phyloP scores from a whole-genome alignment of 208 protist species.

The Strigomonas culicis region DNA sequence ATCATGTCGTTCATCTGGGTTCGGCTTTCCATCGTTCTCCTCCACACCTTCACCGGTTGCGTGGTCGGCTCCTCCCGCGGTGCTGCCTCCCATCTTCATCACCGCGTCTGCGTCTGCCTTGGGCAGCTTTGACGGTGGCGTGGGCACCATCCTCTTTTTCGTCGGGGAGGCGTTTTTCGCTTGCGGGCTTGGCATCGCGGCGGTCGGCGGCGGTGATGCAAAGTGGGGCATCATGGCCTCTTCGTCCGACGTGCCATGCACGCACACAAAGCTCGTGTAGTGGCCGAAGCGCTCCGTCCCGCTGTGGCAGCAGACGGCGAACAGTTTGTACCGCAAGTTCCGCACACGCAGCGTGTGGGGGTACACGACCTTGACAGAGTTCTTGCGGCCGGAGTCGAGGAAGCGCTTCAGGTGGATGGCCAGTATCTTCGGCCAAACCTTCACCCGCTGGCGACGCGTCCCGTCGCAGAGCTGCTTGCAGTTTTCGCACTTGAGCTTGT shows the following conservation, averaged over 20 bases:
- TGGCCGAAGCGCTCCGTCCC: slow-evolving; percentile 66
- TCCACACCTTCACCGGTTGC: too few species aligned
- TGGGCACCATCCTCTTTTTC: background rate
- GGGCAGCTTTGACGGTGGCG: background rate
- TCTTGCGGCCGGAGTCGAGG: slow-evolving; percentile 53
- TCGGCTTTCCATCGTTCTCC: too few species aligned
- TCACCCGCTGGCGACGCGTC: slow-evolving; percentile 34
- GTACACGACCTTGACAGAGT: slow-evolving; percentile 44
- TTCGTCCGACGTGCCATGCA: slow-evolving; percentile 15
- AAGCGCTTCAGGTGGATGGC: slow-evolving; percentile 87
- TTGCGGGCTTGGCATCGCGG: too few species aligned
- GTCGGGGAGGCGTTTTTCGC: background rate
- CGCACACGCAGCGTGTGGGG: slow-evolving; percentile 42
- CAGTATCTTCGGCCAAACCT: slow-evolving; percentile 60
- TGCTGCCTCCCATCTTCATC: slow-evolving; percentile 5
- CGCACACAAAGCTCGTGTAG: slow-evolving; percentile 76
- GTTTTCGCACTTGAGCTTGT: slow-evolving; percentile 53
- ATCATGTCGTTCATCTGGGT: too few species aligned
- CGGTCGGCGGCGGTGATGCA: background rate
- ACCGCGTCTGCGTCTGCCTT: background rate
- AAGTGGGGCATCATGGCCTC: background rate
- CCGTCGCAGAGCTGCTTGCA: slow-evolving; percentile 63
- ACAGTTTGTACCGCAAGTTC: slow-evolving; percentile 54
- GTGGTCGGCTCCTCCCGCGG: too few species aligned
- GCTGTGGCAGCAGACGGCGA: slow-evolving; percentile 70